Percentiles rank a stretch among this genome's conserved stretches.
phyloP scores from a whole-genome alignment of 228 moss, liverwort and hornwort species.

The Sphagnum fallax region DNA sequence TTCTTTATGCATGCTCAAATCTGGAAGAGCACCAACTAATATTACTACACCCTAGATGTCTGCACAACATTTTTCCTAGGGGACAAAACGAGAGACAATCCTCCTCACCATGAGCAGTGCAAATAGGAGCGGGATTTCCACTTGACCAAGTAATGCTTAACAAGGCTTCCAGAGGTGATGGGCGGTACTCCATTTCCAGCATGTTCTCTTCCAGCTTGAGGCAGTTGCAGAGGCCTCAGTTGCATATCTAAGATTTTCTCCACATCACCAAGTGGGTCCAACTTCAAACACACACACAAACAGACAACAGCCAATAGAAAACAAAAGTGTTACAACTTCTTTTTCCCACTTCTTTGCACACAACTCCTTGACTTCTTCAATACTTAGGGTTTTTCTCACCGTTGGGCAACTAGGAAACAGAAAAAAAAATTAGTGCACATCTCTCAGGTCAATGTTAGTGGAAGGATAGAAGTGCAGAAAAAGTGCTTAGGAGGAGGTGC shows the following conservation, averaged over 20 bases:
- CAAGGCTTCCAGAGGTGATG: constrained; percentile 56
- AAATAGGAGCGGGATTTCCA: constrained; percentile 93
- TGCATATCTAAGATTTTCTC: constrained; percentile 95
- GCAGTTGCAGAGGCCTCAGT: constrained; percentile 70
- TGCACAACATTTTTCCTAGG: no score
- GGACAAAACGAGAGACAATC: background rate
- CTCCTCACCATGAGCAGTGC: constrained; percentile 83
- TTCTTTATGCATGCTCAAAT: no score
- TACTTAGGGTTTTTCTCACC: no score
- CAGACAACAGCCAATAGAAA: background rate
- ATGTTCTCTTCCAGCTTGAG: background rate
- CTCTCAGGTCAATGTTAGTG: no score
- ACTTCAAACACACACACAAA: constrained; percentile 31
- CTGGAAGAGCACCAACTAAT: no score
- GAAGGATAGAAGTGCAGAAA: no score
- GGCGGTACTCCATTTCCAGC: constrained; percentile 30
- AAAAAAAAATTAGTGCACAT: no score
- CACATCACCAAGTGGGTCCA: constrained; percentile 90
- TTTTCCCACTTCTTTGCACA: no score
- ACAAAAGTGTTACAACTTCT: no score
- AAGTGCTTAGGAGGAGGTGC: background rate
- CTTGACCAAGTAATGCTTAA: constrained; percentile 96
- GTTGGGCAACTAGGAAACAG: no score
- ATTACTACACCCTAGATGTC: no score
- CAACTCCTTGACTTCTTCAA: no score